Base-by-base conservation (phyloP, 2,329 filamentous ascomycete genomes). In the Fusarium tjaetaba region DNA sequence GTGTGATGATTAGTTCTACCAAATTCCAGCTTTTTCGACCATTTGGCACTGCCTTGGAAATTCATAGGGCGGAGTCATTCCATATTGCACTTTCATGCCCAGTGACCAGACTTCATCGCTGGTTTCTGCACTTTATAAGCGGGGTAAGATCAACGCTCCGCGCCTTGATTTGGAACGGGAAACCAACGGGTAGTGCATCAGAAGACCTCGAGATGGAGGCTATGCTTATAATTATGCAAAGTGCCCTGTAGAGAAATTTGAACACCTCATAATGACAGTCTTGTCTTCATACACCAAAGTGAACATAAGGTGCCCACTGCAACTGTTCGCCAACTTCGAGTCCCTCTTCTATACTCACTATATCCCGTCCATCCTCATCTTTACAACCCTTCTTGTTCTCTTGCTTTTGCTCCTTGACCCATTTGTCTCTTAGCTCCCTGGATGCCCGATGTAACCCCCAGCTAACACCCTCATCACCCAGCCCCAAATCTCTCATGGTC, bases 391-490 rank as follows among this genome's bases (percentile, higher is more conserved):
- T 6, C 14, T 28, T 28, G 26, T 28, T 28, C 26, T 28, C 26
- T 28, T 28, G 26, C 26, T 28, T 28, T 2, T 28, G 26, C 26
- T 28, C 26, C 26, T 28, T 28, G 26, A 28, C 26, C 5, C 26
- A 28, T 28, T 36, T 36, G 13, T 26, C 32, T 15, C 32, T 20
- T 6, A 52, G 0, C 32, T 38, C 49, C 30, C 32, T 26, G 0
- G 4, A 5, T 4, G 49, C 32, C n/a, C 0, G 11, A 7, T 26
- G n/a, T 13, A 38, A 2, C 8, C 18, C 49, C 32, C n/a, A 38
- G 16, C 49, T 26, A 0, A 52, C n/a, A 20, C 18, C 0, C 0
- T 38, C 18, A 3, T 52, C 32, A 36, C n/a, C 26, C 13, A 36
- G 0, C 3, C 32, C 49, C 0, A 0, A 26, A 0, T 22, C n/a